Evolutionary conservation across 2,329 filamentous ascomycete genomes (phyloP).

Genomic region (Corinectria fuckeliana): DNA sequence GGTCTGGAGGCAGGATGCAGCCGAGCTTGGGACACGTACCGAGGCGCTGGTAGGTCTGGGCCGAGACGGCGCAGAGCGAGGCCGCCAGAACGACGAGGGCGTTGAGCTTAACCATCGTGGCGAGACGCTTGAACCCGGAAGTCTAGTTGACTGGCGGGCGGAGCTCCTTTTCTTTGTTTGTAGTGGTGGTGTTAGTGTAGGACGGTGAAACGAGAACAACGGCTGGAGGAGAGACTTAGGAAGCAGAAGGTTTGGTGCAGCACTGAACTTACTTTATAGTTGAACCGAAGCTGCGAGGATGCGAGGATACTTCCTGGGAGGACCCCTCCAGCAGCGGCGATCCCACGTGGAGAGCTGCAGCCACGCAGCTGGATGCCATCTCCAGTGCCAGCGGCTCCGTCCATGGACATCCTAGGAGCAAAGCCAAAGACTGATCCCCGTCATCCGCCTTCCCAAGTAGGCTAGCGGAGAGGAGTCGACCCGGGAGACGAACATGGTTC

Average conservation of each 20-base stretch:
- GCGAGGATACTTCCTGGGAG: not conserved
- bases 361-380: constrained; percentile 2
- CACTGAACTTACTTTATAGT: constrained; percentile 33
- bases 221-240: constrained; percentile 19
- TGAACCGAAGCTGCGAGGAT: not conserved
- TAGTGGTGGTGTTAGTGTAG: constrained; percentile 10
- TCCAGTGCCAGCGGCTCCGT: constrained; percentile 23
- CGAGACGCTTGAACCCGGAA: constrained; percentile 19
- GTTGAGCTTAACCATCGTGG: constrained; percentile 48
- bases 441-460: constrained; percentile 32
- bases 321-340: not conserved
- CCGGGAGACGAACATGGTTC: constrained; percentile 18
- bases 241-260: constrained; percentile 18
- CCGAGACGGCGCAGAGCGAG: constrained; percentile 51
- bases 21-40: constrained; percentile 65
- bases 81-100: constrained; percentile 43
- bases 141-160: not conserved
- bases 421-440: not conserved
- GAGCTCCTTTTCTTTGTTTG: not conserved
- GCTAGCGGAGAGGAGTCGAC: constrained; percentile 24
- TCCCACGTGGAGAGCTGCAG: constrained; percentile 17
- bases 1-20: constrained; percentile 66
- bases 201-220: constrained; percentile 23
- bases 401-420: constrained; percentile 5
- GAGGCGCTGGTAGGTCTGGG: constrained; percentile 66